Base-by-base conservation (phyloP, 208 protist species). In the Leishmania arabica region DNA sequence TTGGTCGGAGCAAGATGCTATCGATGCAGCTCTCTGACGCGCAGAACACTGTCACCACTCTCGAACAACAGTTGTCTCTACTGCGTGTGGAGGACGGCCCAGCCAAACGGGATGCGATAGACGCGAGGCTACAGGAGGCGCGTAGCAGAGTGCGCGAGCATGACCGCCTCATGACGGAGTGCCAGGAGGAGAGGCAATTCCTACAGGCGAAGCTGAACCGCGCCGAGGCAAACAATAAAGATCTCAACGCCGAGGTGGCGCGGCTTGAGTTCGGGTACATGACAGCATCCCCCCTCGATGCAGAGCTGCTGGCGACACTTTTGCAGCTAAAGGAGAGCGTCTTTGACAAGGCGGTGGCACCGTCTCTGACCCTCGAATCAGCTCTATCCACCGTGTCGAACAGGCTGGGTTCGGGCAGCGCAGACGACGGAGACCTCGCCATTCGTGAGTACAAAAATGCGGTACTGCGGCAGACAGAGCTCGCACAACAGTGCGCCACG, bases 261-360 rank as follows among this genome's bases (percentile, higher is more conserved):
- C 89, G 92, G 24, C 80, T 96, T 27, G 93, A 96, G 84, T 89
- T 91, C 49, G 86, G 88, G 49, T 73, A 71, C 51, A 74, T 82
- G n/a, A 82, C 78, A 8, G 78, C 84, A 70, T 80, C 86, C 8
- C 78, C 85, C 9, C 79, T 95, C 19, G 88, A 92, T 49, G 89
- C 90, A 47, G 84, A 89, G 49, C 56, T 92, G 5, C 65, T 95
- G 1, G 81, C 88, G 34, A 88, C 82, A 9, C 90, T 96, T 62
- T 77, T 89, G 42, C 84, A 93, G 47, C 83, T 96, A n/a, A 89
- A 92, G 66, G 95, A 96, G 40, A 91, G 90, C 13, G 91, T 98
- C 42, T 94, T 96, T 62, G 81, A 91, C n/a, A 93, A 89, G 74
- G 74, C 85, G 11, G 91, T 92, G 65, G 78, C 89, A 19, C 91